Conservation (phyloP, 2,329 filamentous ascomycete species). For the Aureobasidium sp. region DNA sequence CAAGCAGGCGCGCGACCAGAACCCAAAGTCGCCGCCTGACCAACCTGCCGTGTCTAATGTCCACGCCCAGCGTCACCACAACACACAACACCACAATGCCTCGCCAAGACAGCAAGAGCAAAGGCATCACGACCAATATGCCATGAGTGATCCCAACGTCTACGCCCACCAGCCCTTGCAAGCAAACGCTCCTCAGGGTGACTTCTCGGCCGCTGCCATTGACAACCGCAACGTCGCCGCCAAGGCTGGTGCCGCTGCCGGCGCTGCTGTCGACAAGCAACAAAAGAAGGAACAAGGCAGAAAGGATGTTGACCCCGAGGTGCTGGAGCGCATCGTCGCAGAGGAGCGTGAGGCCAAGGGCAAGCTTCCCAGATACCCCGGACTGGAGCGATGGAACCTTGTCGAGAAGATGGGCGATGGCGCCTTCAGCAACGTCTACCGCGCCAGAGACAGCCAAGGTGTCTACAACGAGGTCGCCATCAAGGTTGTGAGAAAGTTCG, state of each 20-base stretch:
- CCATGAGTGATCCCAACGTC: conserved; percentile 54
- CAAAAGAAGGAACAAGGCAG: conserved; percentile 47
- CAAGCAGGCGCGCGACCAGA: conserved; percentile 76
- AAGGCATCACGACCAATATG: conserved; percentile 33
- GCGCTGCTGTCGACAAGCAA: conserved; percentile 55
- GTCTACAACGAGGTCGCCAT: conserved; percentile 79
- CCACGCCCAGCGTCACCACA: conserved; percentile 48
- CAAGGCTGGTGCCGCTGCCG: conserved; percentile 59
- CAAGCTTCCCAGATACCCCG: conserved; percentile 80
- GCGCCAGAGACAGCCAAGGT: conserved; percentile 68
- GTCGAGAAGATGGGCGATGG: conserved; percentile 98
- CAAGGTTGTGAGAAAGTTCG: conserved; percentile 97
- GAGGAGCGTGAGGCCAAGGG: conserved; percentile 82
- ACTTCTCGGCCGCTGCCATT: conserved; percentile 57
- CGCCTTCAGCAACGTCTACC: conserved; percentile 97
- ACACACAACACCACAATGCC: conserved; percentile 46
- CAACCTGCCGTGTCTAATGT: conserved; percentile 58
- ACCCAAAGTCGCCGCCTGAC: conserved; percentile 49
- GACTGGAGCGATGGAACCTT: conserved; percentile 77
- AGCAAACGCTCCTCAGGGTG: conserved; percentile 42
- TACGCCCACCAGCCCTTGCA: conserved; percentile 51
- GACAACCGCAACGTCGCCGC: conserved; percentile 59
- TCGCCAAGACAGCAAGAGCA: conserved; percentile 24
- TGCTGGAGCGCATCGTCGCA: conserved; percentile 77
- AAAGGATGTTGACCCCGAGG: conserved; percentile 51